phyloP scores from a whole-genome alignment of 2,329 filamentous ascomycete genomes.

The Fusarium sp. region DNA sequence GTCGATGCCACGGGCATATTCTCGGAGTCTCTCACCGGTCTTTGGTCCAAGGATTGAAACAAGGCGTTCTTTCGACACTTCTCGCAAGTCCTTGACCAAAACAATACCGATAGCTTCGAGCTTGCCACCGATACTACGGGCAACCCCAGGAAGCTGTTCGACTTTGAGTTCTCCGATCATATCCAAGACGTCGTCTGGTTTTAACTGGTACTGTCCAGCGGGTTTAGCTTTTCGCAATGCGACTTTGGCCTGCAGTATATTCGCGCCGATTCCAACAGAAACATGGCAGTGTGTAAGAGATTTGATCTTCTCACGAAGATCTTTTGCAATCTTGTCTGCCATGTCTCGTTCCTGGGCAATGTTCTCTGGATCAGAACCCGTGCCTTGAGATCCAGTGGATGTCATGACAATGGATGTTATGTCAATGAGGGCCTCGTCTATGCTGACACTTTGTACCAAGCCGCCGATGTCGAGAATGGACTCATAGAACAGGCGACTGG shows the following conservation, averaged over 20 bases:
- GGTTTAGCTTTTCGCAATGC: constrained; percentile 93
- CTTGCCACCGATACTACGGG: constrained; percentile 86
- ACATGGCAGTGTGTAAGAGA: constrained; percentile 84
- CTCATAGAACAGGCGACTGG: constrained; percentile 88
- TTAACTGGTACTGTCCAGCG: constrained; percentile 90
- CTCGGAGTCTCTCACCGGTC: constrained; percentile 89
- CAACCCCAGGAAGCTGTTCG: constrained; percentile 89
- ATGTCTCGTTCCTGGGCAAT: constrained; percentile 82
- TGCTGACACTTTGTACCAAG: constrained; percentile 93
- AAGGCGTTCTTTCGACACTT: constrained; percentile 80
- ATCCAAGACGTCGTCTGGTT: constrained; percentile 80
- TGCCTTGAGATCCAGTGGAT: constrained; percentile 73
- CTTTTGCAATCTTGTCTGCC: constrained; percentile 74
- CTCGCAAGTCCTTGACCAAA: constrained; percentile 84
- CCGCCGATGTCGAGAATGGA: constrained; percentile 83
- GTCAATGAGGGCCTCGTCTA: constrained; percentile 94
- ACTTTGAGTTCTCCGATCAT: constrained; percentile 84
- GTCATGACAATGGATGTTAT: constrained; percentile 77
- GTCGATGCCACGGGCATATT: constrained; percentile 92
- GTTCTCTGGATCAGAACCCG: constrained; percentile 72
- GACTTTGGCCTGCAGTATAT: constrained; percentile 91
- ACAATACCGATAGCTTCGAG: constrained; percentile 88
- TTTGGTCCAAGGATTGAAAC: constrained; percentile 84
- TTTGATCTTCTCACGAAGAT: constrained; percentile 77
- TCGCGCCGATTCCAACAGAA: constrained; percentile 91